Conservation (phyloP, 768 basidiomycete species). For the Leccinum boreale region DNA sequence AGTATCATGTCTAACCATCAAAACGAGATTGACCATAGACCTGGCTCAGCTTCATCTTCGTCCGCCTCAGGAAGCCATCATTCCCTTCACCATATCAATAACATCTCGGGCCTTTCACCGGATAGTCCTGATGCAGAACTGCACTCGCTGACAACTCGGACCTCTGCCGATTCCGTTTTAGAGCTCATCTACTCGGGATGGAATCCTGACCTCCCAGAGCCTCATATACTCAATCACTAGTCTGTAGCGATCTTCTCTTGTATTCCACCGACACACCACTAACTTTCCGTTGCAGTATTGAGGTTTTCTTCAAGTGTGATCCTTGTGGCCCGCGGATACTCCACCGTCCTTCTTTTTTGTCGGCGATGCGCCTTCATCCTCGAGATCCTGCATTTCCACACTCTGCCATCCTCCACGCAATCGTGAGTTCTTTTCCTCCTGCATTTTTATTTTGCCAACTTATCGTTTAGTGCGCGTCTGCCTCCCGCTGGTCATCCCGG, state of each 20-base stretch:
- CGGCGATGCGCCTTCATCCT: constrained; percentile 77
- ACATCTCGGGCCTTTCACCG: constrained; percentile 31
- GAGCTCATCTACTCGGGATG: constrained; percentile 74
- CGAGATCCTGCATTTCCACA: constrained; percentile 84
- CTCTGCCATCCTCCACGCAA: constrained; percentile 86
- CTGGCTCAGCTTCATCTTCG: constrained; percentile 23
- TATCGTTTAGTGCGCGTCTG: constrained; percentile 63
- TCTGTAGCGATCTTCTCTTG: constrained; percentile 36
- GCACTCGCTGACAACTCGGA: constrained; percentile 35
- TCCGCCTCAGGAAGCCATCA: constrained; percentile 8
- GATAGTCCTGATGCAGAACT: constrained; percentile 53
- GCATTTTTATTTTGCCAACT: constrained; percentile 10
- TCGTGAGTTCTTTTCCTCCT: constrained; percentile 45
- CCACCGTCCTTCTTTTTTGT: constrained; percentile 75
- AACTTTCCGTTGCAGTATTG: constrained; percentile 50
- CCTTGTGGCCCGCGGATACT: constrained; percentile 84
- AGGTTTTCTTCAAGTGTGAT: constrained; percentile 85
- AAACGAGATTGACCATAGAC: constrained; percentile 17
- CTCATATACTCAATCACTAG: constrained; percentile 71
- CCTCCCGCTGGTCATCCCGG: constrained; percentile 79
- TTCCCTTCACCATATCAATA: not conserved
- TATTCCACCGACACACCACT: constrained; percentile 8
- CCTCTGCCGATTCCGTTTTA: constrained; percentile 51
- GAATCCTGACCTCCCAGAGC: constrained; percentile 84
- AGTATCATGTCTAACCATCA: constrained; percentile 24